Evolutionary conservation across 257 asterid species (phyloP), one percentile per base, ranked within the genome.

Genomic region (Gynochthodes officinalis): DNA sequence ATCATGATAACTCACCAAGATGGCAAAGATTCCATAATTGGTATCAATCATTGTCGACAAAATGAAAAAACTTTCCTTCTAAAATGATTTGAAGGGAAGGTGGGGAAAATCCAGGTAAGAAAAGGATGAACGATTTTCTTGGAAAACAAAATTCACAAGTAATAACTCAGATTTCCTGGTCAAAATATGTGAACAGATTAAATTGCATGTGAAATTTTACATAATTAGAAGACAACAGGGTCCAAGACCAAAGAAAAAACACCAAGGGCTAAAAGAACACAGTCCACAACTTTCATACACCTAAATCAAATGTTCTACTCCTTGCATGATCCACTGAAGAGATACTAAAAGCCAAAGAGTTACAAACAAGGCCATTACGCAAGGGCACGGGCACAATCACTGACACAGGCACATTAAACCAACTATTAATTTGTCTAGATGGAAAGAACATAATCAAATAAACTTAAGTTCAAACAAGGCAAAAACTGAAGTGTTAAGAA

Each of bases 1-100:
- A 50, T 42, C 48, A 67, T 23, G 42, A 62, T 62, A 53, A 39
- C 27, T 21, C 11, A 44, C 59, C 43, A 19, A 37, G 49, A 5
- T 40, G 25, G 0, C 62, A 40, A 40, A 21, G 7, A 48, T 46
- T 27, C 43, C 18, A 48, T 52, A 61, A 62, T 7, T 27, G 40
- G 43, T 25, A 76, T 7, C 28, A 25, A 69, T 37, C 64, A 69
- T 65, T 49, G 13, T 65, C 21, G 4, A 25, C 33, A 74, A 65
- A 53, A 28, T 54, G 18, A 58, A 40, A 32, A 69, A 7, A 15
- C 32, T 46, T 19, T 39, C 66, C 42, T 27, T 32, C 28, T 49
- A 52, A 50, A 21, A 13, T n/a, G n/a, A 49, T 49, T 49, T 19
- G 15, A 19, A 46, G 30, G 72, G 43, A 33, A 28, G 65, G 40